A percentile compares a stretch with the other conserved stretches of the same genome.
These are phyloP conservation scores for Sistotremastrum suecicum DNA, from an alignment of 768 basidiomycete genomes.

Conservation along the genomic window DNA sequence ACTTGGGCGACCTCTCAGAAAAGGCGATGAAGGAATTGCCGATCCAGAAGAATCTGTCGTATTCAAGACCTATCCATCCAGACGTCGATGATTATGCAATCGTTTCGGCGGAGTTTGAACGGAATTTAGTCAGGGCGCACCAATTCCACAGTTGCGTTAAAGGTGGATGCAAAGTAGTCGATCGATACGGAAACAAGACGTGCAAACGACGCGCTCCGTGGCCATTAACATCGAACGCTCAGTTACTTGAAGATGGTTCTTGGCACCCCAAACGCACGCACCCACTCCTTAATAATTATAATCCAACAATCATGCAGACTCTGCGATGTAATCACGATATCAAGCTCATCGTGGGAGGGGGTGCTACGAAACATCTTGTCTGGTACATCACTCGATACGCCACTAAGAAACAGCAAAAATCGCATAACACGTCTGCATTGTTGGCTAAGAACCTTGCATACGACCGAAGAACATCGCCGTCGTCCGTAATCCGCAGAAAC, in stretches of 20 bases:
- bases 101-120: conserved; percentile 6
- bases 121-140: conserved; percentile 11
- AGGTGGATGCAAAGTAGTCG: conserved; percentile 9
- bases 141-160: conserved; percentile 22
- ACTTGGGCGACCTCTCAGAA: conserved; percentile 13
- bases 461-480: too few relatives aligned
- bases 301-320: conserved; percentile 13
- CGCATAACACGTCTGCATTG: conserved; percentile 23
- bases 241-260: conserved; percentile 7
- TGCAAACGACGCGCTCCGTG: conserved; percentile 24
- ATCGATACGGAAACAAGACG: conserved; percentile 6
- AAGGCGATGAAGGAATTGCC: conserved; percentile 14
- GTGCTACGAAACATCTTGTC: conserved; percentile 18
- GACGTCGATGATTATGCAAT: conserved; percentile 9
- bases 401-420: conserved; percentile 21
- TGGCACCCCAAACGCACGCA: conserved; percentile 8
- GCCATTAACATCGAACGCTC: conserved; percentile 1
- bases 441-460: conserved; percentile 19
- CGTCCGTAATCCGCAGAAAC: conserved; percentile 12
- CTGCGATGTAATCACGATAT: conserved; percentile 25
- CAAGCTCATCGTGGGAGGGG: conserved; percentile 24
- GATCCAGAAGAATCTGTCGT: conserved; percentile 15
- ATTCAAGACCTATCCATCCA: conserved; percentile 22
- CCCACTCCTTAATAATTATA: conserved; percentile 12
- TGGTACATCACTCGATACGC: conserved; percentile 24